These are phyloP conservation scores for Penicillium steckii DNA, from an alignment of 495 filamentous ascomycete species.

Conservation along the genomic window DNA sequence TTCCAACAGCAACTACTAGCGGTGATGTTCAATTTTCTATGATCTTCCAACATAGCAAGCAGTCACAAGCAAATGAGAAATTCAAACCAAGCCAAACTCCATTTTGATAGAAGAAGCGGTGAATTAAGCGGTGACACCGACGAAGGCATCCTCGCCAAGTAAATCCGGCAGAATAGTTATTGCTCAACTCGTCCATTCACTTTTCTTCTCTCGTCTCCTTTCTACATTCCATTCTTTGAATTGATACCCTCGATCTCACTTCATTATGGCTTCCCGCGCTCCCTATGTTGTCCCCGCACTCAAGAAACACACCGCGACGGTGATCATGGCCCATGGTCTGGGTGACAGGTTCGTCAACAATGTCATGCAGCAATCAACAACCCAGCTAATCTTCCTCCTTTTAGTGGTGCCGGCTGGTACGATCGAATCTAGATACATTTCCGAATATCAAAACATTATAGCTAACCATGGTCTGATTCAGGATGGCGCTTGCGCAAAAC, in stretches of 20 bases:
- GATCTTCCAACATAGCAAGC: too few relatives aligned
- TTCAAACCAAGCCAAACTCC: too few relatives aligned
- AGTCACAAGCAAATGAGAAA: too few relatives aligned
- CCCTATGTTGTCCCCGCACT: conserved; percentile 83
- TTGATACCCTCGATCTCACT: background rate
- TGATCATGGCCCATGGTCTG: conserved; percentile 90
- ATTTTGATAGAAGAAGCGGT: too few relatives aligned
- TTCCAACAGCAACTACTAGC: too few relatives aligned
- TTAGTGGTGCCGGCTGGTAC: conserved; percentile 69
- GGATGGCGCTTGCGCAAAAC: conserved; percentile 80
- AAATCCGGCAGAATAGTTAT: too few relatives aligned
- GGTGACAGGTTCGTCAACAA: conserved; percentile 64
- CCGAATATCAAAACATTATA: background rate
- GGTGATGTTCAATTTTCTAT: too few relatives aligned
- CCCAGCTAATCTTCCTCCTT: conserved; percentile 6
- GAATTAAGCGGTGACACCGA: too few relatives aligned
- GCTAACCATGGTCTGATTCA: conserved; percentile 22
- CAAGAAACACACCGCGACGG: conserved; percentile 86
- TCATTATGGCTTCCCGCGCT: conserved; percentile 50
- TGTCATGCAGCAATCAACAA: background rate
- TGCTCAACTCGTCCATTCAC: too few relatives aligned
- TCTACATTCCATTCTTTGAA: background rate
- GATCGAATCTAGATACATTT: conserved; percentile 1
- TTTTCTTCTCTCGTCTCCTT: background rate
- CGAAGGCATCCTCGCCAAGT: too few relatives aligned